Conservation (phyloP, 306 rosid species). For the Ormosia emarginata region DNA sequence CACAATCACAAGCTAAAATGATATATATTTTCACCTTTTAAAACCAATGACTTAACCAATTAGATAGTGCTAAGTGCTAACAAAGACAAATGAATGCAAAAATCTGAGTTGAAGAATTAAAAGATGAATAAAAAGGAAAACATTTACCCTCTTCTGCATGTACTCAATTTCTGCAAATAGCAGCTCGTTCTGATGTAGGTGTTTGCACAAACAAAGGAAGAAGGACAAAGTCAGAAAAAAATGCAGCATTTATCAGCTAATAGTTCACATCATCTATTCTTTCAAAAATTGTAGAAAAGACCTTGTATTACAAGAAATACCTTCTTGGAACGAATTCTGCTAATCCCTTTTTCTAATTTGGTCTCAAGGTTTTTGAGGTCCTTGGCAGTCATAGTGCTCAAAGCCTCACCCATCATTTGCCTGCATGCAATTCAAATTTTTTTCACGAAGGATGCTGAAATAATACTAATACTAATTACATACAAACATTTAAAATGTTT, state of each 20-base stretch:
- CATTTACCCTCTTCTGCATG: conserved; percentile 67
- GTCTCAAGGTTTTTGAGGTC: conserved; percentile 62
- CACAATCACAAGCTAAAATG: background rate
- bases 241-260: background rate
- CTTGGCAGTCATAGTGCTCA: conserved; percentile 40
- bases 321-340: conserved; percentile 79
- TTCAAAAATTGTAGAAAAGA: background rate
- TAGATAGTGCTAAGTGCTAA: background rate
- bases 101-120: background rate
- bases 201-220: conserved; percentile 3
- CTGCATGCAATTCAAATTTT: conserved; percentile 40
- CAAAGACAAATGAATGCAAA: background rate
- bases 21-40: background rate
- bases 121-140: background rate
- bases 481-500: background rate
- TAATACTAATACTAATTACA: background rate
- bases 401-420: conserved; percentile 64
- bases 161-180: conserved; percentile 75
- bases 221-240: conserved; percentile 11
- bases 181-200: conserved; percentile 65
- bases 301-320: conserved; percentile 22
- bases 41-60: background rate
- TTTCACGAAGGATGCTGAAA: background rate
- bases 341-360: conserved; percentile 72
- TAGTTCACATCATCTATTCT: background rate